These are phyloP conservation scores for Amaranthus tricolor DNA, from an alignment of 179 eudicot genomes.

Conservation along the genomic window DNA sequence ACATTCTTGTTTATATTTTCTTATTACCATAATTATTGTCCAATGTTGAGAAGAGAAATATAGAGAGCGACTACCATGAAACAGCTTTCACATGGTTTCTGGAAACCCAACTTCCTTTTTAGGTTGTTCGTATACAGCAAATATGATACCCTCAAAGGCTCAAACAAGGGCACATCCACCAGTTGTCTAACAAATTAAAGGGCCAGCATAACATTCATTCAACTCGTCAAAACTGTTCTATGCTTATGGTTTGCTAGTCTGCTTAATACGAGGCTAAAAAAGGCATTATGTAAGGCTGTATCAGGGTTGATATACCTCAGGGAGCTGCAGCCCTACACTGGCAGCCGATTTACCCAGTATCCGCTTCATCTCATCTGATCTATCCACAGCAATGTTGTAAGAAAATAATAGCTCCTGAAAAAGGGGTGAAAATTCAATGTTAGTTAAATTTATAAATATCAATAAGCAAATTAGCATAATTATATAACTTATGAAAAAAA, in stretches of 20 bases:
- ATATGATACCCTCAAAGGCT: too few species aligned
- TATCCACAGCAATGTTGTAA: conserved; percentile 83
- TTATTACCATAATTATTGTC: too few species aligned
- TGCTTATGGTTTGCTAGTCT: neutral
- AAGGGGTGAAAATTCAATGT: neutral
- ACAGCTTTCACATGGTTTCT: too few species aligned
- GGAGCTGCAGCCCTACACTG: conserved; percentile 89
- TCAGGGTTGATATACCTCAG: conserved; percentile 69
- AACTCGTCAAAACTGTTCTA: conserved; percentile 3
- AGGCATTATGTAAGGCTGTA: neutral
- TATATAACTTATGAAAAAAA: neutral
- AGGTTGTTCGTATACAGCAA: too few species aligned
- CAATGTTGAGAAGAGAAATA: too few species aligned
- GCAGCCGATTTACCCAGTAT: conserved; percentile 80
- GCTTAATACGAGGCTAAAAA: conserved; percentile 3
- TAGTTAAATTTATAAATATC: neutral
- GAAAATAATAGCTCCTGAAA: conserved; percentile 73
- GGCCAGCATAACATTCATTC: neutral
- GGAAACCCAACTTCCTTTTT: too few species aligned
- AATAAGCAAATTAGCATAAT: neutral
- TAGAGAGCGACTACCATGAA: too few species aligned
- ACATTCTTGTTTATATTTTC: too few species aligned
- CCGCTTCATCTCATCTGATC: conserved; percentile 72
- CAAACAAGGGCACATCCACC: too few species aligned
- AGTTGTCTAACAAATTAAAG: too few species aligned